These are phyloP conservation scores for Clausena lansium DNA, from an alignment of 345 rosid genomes.

Conservation along the genomic window DNA sequence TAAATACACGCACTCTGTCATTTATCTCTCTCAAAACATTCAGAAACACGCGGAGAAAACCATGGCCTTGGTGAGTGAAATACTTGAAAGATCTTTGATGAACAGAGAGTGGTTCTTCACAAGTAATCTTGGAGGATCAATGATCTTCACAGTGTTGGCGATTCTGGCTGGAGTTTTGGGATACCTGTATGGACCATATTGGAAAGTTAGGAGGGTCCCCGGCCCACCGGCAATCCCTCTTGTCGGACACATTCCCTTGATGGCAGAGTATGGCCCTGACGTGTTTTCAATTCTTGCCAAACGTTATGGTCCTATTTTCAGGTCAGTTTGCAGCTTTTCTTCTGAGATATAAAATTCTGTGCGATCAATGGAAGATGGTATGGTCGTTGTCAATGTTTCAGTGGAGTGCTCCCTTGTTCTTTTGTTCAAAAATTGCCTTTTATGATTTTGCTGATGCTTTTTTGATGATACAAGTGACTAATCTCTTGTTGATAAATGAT, in stretches of 20 bases:
- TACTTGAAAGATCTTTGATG: neutral
- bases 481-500: neutral
- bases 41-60: neutral
- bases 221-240: conserved; percentile 56
- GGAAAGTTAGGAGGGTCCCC: conserved; percentile 60
- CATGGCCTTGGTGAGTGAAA: neutral
- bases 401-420: neutral
- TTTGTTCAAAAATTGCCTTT: neutral
- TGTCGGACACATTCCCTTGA: conserved; percentile 78
- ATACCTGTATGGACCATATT: conserved; percentile 57
- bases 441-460: neutral
- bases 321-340: conserved; percentile 39
- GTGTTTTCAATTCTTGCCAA: conserved; percentile 79
- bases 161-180: conserved; percentile 29
- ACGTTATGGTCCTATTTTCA: conserved; percentile 82
- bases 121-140: neutral
- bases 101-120: conserved; percentile 12
- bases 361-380: neutral
- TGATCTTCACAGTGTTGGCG: conserved; percentile 24
- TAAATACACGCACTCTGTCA: neutral
- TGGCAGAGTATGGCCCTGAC: conserved; percentile 83
- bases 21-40: neutral
- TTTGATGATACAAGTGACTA: neutral
- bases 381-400: neutral
- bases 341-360: neutral